phyloP scores from a whole-genome alignment of 1,284 basidiomycete genomes.

The Tilletia caries region DNA sequence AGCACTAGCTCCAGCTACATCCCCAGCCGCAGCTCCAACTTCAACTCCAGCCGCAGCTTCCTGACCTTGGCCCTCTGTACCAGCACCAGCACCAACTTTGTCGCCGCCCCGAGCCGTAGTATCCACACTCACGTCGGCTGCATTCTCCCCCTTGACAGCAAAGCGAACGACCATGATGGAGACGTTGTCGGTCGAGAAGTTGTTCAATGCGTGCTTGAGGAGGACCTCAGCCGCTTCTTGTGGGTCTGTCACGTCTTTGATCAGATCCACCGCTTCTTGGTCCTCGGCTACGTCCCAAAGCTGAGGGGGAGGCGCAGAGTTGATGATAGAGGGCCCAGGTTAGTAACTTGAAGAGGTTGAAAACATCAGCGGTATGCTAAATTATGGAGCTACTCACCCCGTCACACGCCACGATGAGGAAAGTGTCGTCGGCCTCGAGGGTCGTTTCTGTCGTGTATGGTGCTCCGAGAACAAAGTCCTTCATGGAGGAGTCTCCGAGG shows the following conservation, averaged over 20 bases:
- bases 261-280: constrained; percentile 83
- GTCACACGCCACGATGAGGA: constrained; percentile 93
- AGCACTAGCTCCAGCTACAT: too few relatives aligned
- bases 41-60: too few relatives aligned
- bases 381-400: constrained; percentile 65
- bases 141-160: constrained; percentile 8
- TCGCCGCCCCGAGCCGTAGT: neutral
- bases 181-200: constrained; percentile 83
- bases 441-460: constrained; percentile 97
- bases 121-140: neutral
- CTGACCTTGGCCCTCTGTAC: too few relatives aligned
- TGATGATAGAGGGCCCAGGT: too few relatives aligned
- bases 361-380: too few relatives aligned
- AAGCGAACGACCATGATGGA: constrained; percentile 51
- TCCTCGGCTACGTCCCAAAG: constrained; percentile 95
- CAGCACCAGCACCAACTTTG: neutral
- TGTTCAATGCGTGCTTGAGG: constrained; percentile 77
- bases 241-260: constrained; percentile 71
- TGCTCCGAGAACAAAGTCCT: constrained; percentile 96
- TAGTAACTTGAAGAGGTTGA: too few relatives aligned
- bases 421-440: constrained; percentile 84
- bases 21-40: too few relatives aligned
- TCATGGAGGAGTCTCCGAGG: constrained; percentile 96
- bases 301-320: too few relatives aligned
- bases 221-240: constrained; percentile 76